These are phyloP conservation scores for Platanus orientalis DNA, from an alignment of 164 flowering plant species.

Conservation along the genomic window DNA sequence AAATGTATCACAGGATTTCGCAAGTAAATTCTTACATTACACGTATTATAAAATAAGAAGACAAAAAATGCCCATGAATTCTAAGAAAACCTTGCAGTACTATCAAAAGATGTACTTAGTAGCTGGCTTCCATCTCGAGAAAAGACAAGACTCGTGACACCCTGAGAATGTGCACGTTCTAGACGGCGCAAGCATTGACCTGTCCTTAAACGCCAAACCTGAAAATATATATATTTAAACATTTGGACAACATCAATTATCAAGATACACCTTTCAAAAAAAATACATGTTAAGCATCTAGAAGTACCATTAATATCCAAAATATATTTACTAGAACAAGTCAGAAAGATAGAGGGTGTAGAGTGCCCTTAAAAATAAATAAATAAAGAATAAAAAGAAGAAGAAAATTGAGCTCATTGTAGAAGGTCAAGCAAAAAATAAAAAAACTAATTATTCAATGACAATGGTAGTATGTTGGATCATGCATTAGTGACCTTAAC, in stretches of 20 bases:
- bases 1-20: background rate
- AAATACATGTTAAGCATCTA: too few relatives aligned
- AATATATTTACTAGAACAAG: too few relatives aligned
- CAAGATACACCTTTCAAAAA: background rate
- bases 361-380: too few relatives aligned
- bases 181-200: conserved; percentile 99
- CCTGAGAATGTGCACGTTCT: conserved; percentile 95
- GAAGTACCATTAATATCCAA: too few relatives aligned
- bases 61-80: background rate
- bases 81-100: conserved; percentile 81
- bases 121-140: conserved; percentile 98
- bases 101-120: conserved; percentile 92
- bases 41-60: background rate
- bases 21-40: background rate
- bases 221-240: too few relatives aligned
- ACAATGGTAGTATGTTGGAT: too few relatives aligned
- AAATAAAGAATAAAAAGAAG: too few relatives aligned
- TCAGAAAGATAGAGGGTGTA: too few relatives aligned
- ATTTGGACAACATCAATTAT: conserved; percentile 15
- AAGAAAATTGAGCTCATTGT: too few relatives aligned
- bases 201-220: conserved; percentile 99
- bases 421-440: too few relatives aligned
- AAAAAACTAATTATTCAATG: too few relatives aligned
- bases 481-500: too few relatives aligned
- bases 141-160: conserved; percentile 87